phyloP scores from a whole-genome alignment of 1,139 yeast species.

The Yamadazyma spencermartinsiae region DNA sequence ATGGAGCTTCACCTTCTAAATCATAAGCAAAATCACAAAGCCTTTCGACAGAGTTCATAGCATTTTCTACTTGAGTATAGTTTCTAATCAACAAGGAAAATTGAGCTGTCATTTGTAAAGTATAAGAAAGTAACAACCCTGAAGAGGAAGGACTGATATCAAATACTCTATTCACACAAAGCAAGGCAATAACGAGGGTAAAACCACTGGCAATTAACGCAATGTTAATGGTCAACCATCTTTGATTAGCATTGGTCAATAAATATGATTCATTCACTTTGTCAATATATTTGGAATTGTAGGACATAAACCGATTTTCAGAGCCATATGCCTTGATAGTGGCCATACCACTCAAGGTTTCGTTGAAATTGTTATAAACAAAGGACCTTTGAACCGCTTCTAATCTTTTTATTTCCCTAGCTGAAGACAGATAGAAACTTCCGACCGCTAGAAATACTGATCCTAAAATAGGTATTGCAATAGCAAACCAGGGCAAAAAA shows the following conservation, averaged over 20 bases:
- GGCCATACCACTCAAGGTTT: constrained; percentile 68
- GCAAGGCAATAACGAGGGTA: constrained; percentile 53
- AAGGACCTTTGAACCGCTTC: constrained; percentile 76
- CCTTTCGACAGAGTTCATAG: constrained; percentile 84
- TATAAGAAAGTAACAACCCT: constrained; percentile 70
- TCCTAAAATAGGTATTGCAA: constrained; percentile 45
- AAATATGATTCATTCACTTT: constrained; percentile 74
- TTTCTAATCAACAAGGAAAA: constrained; percentile 55
- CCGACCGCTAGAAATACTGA: constrained; percentile 37
- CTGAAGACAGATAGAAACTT: constrained; percentile 62
- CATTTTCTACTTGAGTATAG: constrained; percentile 74
- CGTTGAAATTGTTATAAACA: constrained; percentile 76
- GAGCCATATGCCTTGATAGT: constrained; percentile 67
- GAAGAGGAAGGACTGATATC: constrained; percentile 63
- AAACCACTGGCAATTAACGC: constrained; percentile 54
- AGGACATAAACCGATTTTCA: constrained; percentile 49
- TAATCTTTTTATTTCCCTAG: constrained; percentile 75
- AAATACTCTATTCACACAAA: constrained; percentile 69
- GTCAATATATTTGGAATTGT: constrained; percentile 53
- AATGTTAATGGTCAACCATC: constrained; percentile 75
- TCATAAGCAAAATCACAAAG: constrained; percentile 63
- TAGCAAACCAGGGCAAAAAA: constrained; percentile 66
- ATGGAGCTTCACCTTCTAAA: constrained; percentile 41
- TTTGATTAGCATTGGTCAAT: constrained; percentile 65
- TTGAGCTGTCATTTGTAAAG: constrained; percentile 52